Evolutionary conservation across 345 rosid species (phyloP).

Genomic region (Pistacia integerrima): DNA sequence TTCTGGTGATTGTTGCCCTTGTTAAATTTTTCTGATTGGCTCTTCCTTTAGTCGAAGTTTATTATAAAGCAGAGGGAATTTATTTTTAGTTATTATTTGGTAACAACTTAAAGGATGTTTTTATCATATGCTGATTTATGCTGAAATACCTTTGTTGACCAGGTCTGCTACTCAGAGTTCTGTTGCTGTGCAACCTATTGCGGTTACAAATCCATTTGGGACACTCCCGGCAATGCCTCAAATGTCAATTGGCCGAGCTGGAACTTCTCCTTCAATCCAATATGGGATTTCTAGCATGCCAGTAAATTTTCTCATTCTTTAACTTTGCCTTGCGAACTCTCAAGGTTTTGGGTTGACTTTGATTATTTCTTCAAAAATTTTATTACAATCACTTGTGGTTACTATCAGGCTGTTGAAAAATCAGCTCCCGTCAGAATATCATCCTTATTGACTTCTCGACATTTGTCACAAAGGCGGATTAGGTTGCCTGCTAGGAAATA

Average conservation of each 20-base stretch:
- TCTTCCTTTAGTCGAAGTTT: not conserved
- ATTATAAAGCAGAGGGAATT: not conserved
- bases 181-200: constrained; percentile 49
- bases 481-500: constrained; percentile 79
- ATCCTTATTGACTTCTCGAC: constrained; percentile 77
- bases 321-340: constrained; percentile 1
- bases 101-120: not conserved
- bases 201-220: constrained; percentile 81
- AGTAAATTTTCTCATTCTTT: constrained; percentile 41
- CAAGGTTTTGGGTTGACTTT: not conserved
- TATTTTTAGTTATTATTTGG: not conserved
- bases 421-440: constrained; percentile 77
- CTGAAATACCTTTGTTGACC: constrained; percentile 13
- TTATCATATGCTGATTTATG: not conserved
- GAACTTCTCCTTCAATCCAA: constrained; percentile 74
- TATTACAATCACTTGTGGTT: not conserved
- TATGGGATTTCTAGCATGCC: constrained; percentile 93
- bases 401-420: constrained; percentile 75
- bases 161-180: constrained; percentile 59
- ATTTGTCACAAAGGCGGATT: constrained; percentile 71
- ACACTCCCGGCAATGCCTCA: constrained; percentile 92
- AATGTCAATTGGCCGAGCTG: constrained; percentile 76
- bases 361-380: not conserved
- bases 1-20: not conserved
- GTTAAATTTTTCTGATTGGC: not conserved